Evolutionary conservation across 805 yeast genomes (phyloP), one percentile per base, ranked within the genome.

Genomic region (Saturnispora silvae): DNA sequence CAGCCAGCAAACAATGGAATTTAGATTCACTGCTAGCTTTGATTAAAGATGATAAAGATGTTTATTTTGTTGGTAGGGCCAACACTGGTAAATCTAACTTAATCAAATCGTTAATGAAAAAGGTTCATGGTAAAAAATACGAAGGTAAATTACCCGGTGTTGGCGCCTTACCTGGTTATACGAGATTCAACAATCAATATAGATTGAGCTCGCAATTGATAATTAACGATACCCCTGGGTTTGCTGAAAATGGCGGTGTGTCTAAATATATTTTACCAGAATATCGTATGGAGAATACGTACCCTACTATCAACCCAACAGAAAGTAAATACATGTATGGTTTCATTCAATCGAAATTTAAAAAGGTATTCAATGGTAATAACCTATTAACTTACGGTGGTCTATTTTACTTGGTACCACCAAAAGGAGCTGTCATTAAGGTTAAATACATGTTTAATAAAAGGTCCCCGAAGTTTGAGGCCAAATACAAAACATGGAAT

Each of bases 61-160:
- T 70, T 6, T 76, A 71, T 48, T 54, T 81, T 22, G 58, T 81
- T 16, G 94, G 94, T 1, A 67, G 66, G 41, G 74, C 79, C 9
- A 81, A 81, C 49, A 65, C 72, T 11, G 94, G 94, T 1, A 81
- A 81, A 51, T 74, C 84, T 3, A 65, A 79, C 2, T 45, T 81
- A 26, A 63, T 79, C 1, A 70, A 67, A 45, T 49, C 73, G 15
- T 44, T 79, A n/a, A 35, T 51, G 4, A 40, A 43, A 16, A 33
- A 35, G 18, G 2, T 22, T 4, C 4, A 38, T 24, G 29, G 39
- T 18, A 18, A 28, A 14, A 39, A 28, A 14, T 11, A 30, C 19
- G 34, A 26, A 4, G 28, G 28, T 14, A 14, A 25, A 5, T 5
- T 72, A 2, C 75, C 76, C 0, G 67, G 74, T 1, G 50, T 61